These are phyloP conservation scores for Nakaseomyces uthaithaninus DNA, from an alignment of 1,139 yeast species.

Conservation along the genomic window DNA sequence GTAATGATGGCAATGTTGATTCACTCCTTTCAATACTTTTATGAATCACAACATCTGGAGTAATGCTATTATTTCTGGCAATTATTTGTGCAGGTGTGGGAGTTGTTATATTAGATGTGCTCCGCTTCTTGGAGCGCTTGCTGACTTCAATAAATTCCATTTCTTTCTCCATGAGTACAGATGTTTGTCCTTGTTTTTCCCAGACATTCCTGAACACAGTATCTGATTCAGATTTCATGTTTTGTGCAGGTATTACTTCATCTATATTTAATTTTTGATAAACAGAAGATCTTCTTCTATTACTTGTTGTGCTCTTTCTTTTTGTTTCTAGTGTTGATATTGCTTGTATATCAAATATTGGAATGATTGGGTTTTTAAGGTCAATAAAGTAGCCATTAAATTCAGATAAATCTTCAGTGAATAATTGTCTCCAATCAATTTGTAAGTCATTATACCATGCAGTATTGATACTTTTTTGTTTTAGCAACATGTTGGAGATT, in stretches of 20 bases:
- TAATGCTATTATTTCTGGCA: not conserved
- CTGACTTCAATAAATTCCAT: constrained; percentile 19
- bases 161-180: constrained; percentile 11
- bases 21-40: not conserved
- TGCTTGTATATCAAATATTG: constrained; percentile 38
- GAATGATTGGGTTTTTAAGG: constrained; percentile 38
- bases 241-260: not conserved
- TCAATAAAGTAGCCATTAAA: constrained; percentile 49
- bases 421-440: constrained; percentile 23
- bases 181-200: not conserved
- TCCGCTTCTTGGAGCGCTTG: constrained; percentile 14
- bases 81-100: not conserved
- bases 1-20: constrained; percentile 1
- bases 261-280: constrained; percentile 4
- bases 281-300: constrained; percentile 11
- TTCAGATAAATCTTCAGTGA: constrained; percentile 31
- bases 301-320: not conserved
- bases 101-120: not conserved
- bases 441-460: constrained; percentile 28
- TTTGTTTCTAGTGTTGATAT: not conserved
- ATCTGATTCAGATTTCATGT: not conserved
- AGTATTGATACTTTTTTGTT: constrained; percentile 11
- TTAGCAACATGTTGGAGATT: constrained; percentile 18
- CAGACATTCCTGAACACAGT: not conserved
- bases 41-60: constrained; percentile 4